A percentile compares a stretch with the other conserved stretches of the same genome.
Conservation (phyloP, 139 green algal genomes). For the Volvox africanus region DNA sequence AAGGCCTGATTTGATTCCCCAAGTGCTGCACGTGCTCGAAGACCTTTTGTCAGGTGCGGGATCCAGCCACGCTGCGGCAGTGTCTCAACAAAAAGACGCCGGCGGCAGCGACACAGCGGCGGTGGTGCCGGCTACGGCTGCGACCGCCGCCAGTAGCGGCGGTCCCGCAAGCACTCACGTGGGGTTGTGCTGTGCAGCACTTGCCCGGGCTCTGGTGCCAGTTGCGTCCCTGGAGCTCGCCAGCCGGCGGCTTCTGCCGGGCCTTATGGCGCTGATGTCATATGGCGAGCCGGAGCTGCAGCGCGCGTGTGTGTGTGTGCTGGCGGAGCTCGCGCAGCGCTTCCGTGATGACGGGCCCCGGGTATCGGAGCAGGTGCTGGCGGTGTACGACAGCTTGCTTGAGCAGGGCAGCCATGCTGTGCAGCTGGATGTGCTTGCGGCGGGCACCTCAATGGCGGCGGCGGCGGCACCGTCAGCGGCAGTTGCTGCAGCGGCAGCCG, state of each 20-base stretch:
- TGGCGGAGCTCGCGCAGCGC: constrained; percentile 49
- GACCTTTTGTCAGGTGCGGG: constrained; percentile 4
- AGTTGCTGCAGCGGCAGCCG: constrained; percentile 47
- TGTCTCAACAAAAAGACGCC: neutral
- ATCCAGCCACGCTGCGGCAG: neutral
- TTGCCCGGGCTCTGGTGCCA: constrained; percentile 11
- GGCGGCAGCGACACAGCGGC: neutral
- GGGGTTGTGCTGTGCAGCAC: constrained; percentile 42
- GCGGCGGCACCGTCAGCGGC: constrained; percentile 43
- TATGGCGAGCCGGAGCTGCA: constrained; percentile 46
- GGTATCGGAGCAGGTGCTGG: constrained; percentile 57
- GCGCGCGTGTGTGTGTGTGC: constrained; percentile 37
- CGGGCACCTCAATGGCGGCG: constrained; percentile 38
- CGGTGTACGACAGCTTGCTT: constrained; percentile 58
- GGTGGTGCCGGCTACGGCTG: too few relatives aligned
- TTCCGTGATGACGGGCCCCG: constrained; percentile 44
- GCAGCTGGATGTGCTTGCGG: constrained; percentile 43
- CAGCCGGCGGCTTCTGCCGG: constrained; percentile 33
- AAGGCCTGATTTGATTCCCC: neutral
- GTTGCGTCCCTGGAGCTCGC: neutral
- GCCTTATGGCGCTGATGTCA: constrained; percentile 36
- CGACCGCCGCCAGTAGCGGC: neutral
- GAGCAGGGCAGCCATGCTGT: constrained; percentile 37
- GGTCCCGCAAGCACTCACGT: constrained; percentile 24
- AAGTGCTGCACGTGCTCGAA: constrained; percentile 27